A percentile compares a stretch with the other conserved stretches of the same genome.
Evolutionary conservation across 2,329 filamentous ascomycete species (phyloP).

Genomic region (Calcarisporium arbuscula): DNA sequence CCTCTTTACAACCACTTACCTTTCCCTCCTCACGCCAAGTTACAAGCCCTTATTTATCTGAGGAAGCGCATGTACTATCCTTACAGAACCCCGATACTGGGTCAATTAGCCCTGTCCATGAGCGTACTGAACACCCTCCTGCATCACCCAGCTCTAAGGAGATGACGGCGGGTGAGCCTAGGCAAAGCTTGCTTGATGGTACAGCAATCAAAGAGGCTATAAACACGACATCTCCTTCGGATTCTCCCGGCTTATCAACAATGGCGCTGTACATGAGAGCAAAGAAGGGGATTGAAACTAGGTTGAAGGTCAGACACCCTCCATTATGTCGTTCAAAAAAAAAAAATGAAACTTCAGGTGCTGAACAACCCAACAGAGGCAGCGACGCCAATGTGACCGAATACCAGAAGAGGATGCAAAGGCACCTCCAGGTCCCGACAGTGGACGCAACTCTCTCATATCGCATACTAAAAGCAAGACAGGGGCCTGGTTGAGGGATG

Average conservation of each 20-base stretch:
- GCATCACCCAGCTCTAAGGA: conserved; percentile 5
- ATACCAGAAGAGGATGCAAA: conserved; percentile 2
- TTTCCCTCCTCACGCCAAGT: conserved; percentile 17
- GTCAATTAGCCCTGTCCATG: background rate
- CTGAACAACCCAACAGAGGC: too few relatives aligned
- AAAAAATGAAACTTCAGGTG: too few relatives aligned
- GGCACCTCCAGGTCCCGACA: conserved; percentile 8
- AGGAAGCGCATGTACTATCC: conserved; percentile 41
- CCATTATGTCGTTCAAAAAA: too few relatives aligned
- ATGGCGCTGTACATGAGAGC: conserved; percentile 13
- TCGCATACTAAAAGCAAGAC: conserved; percentile 15
- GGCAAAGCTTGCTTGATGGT: background rate
- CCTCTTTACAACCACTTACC: conserved; percentile 8
- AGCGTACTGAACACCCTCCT: conserved; percentile 6
- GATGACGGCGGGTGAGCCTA: too few relatives aligned
- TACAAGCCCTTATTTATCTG: conserved; percentile 38
- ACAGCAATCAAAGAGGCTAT: background rate
- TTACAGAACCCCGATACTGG: conserved; percentile 31
- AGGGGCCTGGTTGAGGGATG: conserved; percentile 25
- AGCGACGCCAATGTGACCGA: background rate
- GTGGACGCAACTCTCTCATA: conserved; percentile 11
- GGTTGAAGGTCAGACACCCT: conserved; percentile 10
- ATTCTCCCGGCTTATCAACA: conserved; percentile 3
- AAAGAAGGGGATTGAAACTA: conserved; percentile 18
- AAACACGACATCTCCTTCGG: background rate